Evolutionary conservation across 2,329 filamentous ascomycete genomes (phyloP).

Genomic region (Penicillium nordicum): DNA sequence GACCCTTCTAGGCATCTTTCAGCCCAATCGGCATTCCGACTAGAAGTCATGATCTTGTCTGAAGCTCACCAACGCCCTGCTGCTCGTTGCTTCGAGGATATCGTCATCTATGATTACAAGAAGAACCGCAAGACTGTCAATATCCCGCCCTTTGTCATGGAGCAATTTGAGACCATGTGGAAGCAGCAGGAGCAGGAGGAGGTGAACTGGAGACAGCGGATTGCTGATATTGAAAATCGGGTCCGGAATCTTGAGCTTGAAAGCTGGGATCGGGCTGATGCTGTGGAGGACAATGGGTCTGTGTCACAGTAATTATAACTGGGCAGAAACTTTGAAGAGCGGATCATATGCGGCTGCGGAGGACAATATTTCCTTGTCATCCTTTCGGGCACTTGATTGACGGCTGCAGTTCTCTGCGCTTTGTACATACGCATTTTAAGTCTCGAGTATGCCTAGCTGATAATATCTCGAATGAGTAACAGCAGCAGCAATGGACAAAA

Average conservation of each 20-base stretch:
- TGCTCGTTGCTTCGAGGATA: slow-evolving; percentile 72
- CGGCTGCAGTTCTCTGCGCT: background rate
- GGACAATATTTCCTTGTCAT: background rate
- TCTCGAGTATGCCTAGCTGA: background rate
- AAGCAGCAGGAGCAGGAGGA: slow-evolving; percentile 60
- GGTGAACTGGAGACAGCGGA: slow-evolving; percentile 50
- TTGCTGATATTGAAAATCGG: slow-evolving; percentile 55
- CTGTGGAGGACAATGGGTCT: slow-evolving; percentile 65
- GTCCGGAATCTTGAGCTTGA: slow-evolving; percentile 64
- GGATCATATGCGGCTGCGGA: background rate
- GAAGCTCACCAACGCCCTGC: slow-evolving; percentile 69
- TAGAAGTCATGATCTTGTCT: slow-evolving; percentile 67
- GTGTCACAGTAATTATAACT: slow-evolving; percentile 19
- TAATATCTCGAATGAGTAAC: background rate
- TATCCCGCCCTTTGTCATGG: slow-evolving; percentile 59
- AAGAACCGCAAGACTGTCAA: slow-evolving; percentile 52
- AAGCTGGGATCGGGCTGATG: slow-evolving; percentile 70
- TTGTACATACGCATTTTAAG: background rate
- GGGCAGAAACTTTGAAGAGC: background rate
- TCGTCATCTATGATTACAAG: slow-evolving; percentile 73
- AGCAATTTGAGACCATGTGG: slow-evolving; percentile 59
- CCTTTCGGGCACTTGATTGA: background rate
- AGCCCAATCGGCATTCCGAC: slow-evolving; percentile 34
- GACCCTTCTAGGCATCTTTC: slow-evolving; percentile 44
- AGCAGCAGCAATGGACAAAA: no score